Conservation (phyloP, 2,329 filamentous ascomycete genomes). For the Emergomyces pasteurianus region DNA sequence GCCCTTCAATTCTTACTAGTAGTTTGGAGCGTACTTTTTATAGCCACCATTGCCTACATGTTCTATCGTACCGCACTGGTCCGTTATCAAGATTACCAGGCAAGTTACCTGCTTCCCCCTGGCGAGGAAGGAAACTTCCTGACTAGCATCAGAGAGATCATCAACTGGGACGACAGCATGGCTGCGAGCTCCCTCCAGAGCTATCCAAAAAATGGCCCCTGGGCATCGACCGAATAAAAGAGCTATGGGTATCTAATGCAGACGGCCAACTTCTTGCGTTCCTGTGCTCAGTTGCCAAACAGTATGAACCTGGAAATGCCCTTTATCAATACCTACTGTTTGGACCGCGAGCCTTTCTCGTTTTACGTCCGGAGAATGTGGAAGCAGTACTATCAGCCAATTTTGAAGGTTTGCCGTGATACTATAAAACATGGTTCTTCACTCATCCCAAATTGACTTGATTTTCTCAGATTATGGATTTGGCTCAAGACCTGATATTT, state of each 20-base stretch:
- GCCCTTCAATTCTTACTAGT: neutral
- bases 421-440: neutral
- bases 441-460: neutral
- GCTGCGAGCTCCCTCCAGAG: conserved; percentile 21
- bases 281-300: conserved; percentile 11
- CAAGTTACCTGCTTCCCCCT: neutral
- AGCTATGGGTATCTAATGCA: conserved; percentile 9
- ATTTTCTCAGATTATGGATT: conserved; percentile 2
- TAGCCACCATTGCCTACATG: neutral
- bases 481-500: conserved; percentile 3
- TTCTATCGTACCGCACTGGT: neutral
- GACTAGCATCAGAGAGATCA: neutral
- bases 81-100: neutral
- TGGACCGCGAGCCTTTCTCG: conserved; percentile 8
- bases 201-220: conserved; percentile 23
- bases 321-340: conserved; percentile 13
- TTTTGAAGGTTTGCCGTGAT: conserved; percentile 3
- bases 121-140: neutral
- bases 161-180: conserved; percentile 1
- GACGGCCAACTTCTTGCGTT: conserved; percentile 9
- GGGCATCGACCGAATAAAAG: conserved; percentile 18
- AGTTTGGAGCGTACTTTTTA: neutral
- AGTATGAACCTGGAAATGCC: conserved; percentile 15
- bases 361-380: conserved; percentile 9
- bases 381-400: conserved; percentile 9